phyloP scores from a whole-genome alignment of 2,329 filamentous ascomycete genomes.

The Phoma sp. region DNA sequence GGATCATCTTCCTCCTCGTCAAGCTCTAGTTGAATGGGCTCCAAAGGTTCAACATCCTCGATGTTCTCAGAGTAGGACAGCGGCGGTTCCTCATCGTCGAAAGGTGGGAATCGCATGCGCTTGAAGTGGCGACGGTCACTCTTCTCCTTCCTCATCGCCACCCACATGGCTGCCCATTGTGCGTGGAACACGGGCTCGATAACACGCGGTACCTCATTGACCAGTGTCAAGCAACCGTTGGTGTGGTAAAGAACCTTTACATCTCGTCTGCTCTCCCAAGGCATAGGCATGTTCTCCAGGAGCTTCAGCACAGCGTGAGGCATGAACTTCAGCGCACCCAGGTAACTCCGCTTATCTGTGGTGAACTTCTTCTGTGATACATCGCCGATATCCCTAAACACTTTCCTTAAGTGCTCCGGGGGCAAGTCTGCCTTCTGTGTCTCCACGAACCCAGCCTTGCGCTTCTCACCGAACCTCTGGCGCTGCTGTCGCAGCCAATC shows the following conservation, averaged over 20 bases:
- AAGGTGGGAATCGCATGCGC: conserved; percentile 97
- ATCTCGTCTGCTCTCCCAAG: conserved; percentile 94
- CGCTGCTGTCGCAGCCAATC: conserved; percentile 94
- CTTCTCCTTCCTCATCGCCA: conserved; percentile 97
- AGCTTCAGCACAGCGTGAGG: conserved; percentile 97
- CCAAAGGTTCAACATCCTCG: conserved; percentile 94
- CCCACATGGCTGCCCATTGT: conserved; percentile 99
- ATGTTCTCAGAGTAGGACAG: conserved; percentile 99
- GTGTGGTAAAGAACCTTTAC: conserved; percentile 99
- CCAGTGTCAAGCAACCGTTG: conserved; percentile 93
- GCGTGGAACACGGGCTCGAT: conserved; percentile 98
- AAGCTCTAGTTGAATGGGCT: conserved; percentile 98
- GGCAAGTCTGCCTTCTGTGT: conserved; percentile 99
- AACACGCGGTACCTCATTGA: conserved; percentile 95
- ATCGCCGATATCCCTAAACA: conserved; percentile 97
- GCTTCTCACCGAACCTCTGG: conserved; percentile 94
- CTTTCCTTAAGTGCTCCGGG: conserved; percentile 96
- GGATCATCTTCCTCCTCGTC: conserved; percentile 91
- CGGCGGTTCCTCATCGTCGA: conserved; percentile 97
- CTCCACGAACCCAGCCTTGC: conserved; percentile 94
- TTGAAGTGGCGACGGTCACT: conserved; percentile 96
- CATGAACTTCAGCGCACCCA: conserved; percentile 99
- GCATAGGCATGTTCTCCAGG: conserved; percentile 99
- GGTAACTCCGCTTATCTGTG: conserved; percentile 96
- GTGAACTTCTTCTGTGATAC: conserved; percentile 99